Evolutionary conservation across 306 rosid species (phyloP).

Genomic region (Lablab purpureus): DNA sequence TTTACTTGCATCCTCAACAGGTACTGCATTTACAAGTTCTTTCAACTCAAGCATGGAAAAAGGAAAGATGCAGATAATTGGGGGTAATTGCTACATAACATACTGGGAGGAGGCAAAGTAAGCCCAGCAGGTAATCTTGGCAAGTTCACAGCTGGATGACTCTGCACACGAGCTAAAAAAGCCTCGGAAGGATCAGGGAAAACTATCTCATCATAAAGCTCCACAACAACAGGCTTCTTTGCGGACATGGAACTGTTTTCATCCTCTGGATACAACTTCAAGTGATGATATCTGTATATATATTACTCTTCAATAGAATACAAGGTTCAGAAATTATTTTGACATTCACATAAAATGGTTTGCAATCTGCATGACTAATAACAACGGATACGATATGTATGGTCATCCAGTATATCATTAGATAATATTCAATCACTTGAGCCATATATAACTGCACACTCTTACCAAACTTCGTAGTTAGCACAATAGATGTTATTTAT

Average conservation of each 20-base stretch:
- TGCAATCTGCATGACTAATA: constrained; percentile 29
- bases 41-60: constrained; percentile 39
- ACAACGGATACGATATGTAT: constrained; percentile 3
- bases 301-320: constrained; percentile 55
- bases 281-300: constrained; percentile 78
- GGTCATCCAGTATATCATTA: neutral
- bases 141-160: constrained; percentile 60
- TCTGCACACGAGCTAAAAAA: constrained; percentile 69
- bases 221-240: constrained; percentile 81
- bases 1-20: constrained; percentile 70
- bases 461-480: neutral
- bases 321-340: constrained; percentile 50
- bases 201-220: constrained; percentile 74
- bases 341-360: constrained; percentile 24
- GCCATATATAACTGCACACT: neutral
- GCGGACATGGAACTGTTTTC: constrained; percentile 78
- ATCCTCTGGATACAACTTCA: constrained; percentile 85
- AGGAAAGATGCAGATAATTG: constrained; percentile 35
- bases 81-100: constrained; percentile 37
- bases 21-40: constrained; percentile 54
- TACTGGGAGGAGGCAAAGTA: constrained; percentile 73
- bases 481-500: constrained; percentile 7
- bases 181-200: constrained; percentile 81
- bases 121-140: constrained; percentile 72
- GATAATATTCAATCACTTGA: constrained; percentile 30